Evolutionary conservation across 805 yeast genomes (phyloP).

Genomic region (Pichia rugopelliculosa): DNA sequence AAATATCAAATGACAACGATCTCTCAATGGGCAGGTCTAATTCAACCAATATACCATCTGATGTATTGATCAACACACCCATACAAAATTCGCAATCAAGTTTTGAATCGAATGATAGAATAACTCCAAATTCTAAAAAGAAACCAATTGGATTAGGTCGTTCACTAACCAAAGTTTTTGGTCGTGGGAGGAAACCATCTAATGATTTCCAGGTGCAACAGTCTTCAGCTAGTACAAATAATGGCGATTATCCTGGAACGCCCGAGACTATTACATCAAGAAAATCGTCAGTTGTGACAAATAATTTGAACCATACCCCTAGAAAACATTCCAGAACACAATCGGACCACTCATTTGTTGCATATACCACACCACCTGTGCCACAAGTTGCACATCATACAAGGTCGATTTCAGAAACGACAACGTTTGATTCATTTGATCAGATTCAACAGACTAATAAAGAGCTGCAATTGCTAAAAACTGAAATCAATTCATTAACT

Average conservation of each 20-base stretch:
- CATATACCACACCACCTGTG: conserved; percentile 39
- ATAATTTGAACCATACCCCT: conserved; percentile 1
- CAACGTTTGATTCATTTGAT: conserved; percentile 19
- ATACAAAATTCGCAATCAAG: not conserved
- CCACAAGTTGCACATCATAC: conserved; percentile 34
- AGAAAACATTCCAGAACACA: conserved; percentile 17
- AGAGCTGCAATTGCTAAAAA: conserved; percentile 31
- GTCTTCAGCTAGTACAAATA: not conserved
- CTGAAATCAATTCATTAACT: conserved; percentile 34
- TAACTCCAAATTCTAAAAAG: conserved; percentile 6
- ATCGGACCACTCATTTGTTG: conserved; percentile 28
- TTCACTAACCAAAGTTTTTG: conserved; percentile 21
- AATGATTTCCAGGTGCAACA: conserved; percentile 14
- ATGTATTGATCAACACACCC: not conserved
- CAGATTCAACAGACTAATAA: conserved; percentile 31
- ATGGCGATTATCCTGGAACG: not conserved
- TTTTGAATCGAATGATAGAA: conserved; percentile 1
- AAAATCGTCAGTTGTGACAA: not conserved
- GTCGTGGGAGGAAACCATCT: conserved; percentile 25
- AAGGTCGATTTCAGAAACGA: conserved; percentile 40
- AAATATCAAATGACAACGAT: not conserved
- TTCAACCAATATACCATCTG: not conserved
- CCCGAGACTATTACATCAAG: conserved; percentile 6
- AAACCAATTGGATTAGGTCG: conserved; percentile 16
- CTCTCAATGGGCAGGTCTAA: not conserved